Evolutionary conservation across 495 filamentous ascomycete species (phyloP), one percentile per base, ranked within the genome.

Genomic region (Tuber brumale): DNA sequence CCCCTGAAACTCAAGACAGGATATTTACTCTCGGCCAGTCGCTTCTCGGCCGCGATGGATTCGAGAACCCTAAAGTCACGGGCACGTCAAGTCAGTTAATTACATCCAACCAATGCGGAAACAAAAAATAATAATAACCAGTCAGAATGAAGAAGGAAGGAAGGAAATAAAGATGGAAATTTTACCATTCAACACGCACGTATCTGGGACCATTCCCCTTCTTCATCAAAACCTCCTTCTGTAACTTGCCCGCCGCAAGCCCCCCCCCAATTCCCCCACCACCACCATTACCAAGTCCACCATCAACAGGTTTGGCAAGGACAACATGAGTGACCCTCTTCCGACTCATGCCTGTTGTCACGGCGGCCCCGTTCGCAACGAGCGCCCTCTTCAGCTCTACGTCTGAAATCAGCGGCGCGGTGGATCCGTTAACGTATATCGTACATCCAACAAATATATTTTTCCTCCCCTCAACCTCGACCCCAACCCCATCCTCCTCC

Each of bases 361-460:
- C 85, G 45, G 81, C 85, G 0, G 89, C 95, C 39, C 95, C 95
- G 81, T 95, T 87, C 73, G 88, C 84, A 16, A 88, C 89, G 35
- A 98, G 86, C 43, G 97, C 85, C 51, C 89, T 90, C 85, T 95
- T 97, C 70, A 98, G 88, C 81, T 89, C 90, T 83, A 97, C 92
- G 85, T 99, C 94, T 0, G 92, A 94, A 70, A 99, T 88, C 21
- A 88, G 81, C 9, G 95, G 93, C 72, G 90, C 85, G 1, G 93
- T 97, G 72, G 92, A 92, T 73, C 94, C 95, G 85, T 97, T 97
- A 85, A 98, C 88, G 85, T 95, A 95, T 83, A 98, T 87, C 37
- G 39, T 83, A 51, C 81, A 82, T 16, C 72, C 72, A 21, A 70
- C 21, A 46, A 83, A 83, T 41, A 83, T 74, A 37, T 16, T 35